Evolutionary conservation across 202 grass and related monocot species (phyloP), one percentile per base, ranked within the genome.

Genomic region (Schoenoplectus tabernaemontani): DNA sequence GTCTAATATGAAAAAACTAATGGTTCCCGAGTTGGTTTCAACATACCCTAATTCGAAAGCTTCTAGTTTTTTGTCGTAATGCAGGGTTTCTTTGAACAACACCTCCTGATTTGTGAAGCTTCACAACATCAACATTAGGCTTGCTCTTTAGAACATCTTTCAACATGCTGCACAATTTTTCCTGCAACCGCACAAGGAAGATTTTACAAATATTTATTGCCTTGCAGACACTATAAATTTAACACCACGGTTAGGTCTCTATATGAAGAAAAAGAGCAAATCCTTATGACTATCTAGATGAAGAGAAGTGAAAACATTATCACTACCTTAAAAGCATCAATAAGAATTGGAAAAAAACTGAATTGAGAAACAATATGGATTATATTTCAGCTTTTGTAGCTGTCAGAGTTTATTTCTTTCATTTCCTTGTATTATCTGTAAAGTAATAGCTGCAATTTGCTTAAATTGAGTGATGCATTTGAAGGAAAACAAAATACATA

Each of bases 71-170:
- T 78, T 98, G 91, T 43, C 95, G 91, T 59, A 92, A 85, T 83
- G 91, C 88, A 79, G 89, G 77, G 82, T 98, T 98, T 85, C 95
- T 98, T 70, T 90, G 87, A 79, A 98, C 95, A 83, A 98, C 88
- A 73, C 95, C 95, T 79, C 91, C 95, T 77, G 95, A 95, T 92
- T 95, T 98, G 69, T 95, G 95, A 85, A 98, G 95, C 81, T 95
- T 98, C 78, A 98, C 90, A 64, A 95, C 90, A 86, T 98, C 90
- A 23, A 98, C 93, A 50, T 91, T 89, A 64, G 91, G 65, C 54
- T 98, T 98, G 83, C 62, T 89, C 80, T 85, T 89, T 77, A 92
- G 81, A 59, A 93, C 89, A 78, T 98, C 91, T 86, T 98, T 98
- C 65, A 95, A 83, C 83, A 95, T 95, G 74, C 93, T 98, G 82